Percentiles rank a stretch among this genome's conserved stretches.
Conservation (phyloP, 208 protist species). For the Trypanosoma platydactyli region DNA sequence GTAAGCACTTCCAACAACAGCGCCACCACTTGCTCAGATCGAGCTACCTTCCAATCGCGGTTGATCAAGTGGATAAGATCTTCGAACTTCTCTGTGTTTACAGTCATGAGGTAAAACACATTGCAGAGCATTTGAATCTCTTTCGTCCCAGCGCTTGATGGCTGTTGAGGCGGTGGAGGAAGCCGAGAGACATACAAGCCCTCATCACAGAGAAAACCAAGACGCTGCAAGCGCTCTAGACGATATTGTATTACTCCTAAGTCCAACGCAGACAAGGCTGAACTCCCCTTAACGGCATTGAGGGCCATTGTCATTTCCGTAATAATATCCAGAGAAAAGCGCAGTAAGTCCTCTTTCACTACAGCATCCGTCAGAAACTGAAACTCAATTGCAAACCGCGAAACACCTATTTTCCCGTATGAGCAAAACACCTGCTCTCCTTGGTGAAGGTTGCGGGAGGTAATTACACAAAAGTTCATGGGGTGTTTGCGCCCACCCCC, state of each 20-base stretch:
- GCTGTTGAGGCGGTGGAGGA: conserved; percentile 19
- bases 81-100: conserved; percentile 14
- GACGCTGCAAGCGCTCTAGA: conserved; percentile 68
- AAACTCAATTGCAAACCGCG: conserved; percentile 80
- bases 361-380: conserved; percentile 74
- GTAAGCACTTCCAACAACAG: conserved; percentile 12
- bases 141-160: conserved; percentile 19
- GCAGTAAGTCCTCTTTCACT: conserved; percentile 55
- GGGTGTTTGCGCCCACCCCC: conserved; percentile 78
- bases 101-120: conserved; percentile 39
- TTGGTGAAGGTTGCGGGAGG: conserved; percentile 46
- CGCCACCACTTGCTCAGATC: conserved; percentile 21
- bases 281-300: neutral
- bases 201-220: conserved; percentile 81
- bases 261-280: conserved; percentile 3
- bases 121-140: conserved; percentile 40
- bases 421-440: conserved; percentile 80
- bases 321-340: conserved; percentile 49
- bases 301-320: conserved; percentile 19
- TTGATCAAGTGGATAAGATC: conserved; percentile 41
- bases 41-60: conserved; percentile 42
- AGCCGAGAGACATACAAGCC: conserved; percentile 66
- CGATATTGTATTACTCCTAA: conserved; percentile 30
- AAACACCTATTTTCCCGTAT: conserved; percentile 76
- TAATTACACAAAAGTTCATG: conserved; percentile 67